Conservation (phyloP, 257 asterid species). For the Sherardia arvensis region DNA sequence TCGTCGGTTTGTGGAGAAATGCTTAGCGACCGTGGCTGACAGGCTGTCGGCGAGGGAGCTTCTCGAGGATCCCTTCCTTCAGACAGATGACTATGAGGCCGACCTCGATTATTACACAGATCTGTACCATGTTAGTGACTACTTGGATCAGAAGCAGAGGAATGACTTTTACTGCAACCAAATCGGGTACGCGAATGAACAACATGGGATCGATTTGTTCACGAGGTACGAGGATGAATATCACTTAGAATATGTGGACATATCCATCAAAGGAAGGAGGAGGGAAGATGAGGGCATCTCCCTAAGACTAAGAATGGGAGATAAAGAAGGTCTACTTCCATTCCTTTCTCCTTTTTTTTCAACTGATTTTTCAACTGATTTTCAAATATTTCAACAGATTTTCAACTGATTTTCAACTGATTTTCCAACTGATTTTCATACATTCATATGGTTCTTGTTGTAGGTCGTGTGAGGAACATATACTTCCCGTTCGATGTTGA, state of each 20-base stretch:
- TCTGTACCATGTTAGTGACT: slow-evolving; percentile 31
- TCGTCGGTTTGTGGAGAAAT: slow-evolving; percentile 78
- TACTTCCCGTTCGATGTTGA: slow-evolving; percentile 77
- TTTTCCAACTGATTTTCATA: not conserved
- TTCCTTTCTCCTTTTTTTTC: not conserved
- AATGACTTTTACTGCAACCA: slow-evolving; percentile 34
- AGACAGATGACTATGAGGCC: slow-evolving; percentile 35
- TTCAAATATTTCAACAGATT: not conserved
- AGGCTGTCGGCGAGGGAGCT: slow-evolving; percentile 87
- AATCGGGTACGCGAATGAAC: slow-evolving; percentile 35
- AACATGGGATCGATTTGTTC: slow-evolving; percentile 46
- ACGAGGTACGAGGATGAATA: slow-evolving; percentile 41
- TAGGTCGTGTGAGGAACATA: slow-evolving; percentile 76
- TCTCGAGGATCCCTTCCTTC: slow-evolving; percentile 76
- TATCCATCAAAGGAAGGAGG: slow-evolving; percentile 59
- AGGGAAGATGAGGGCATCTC: slow-evolving; percentile 58
- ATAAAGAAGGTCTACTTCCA: slow-evolving; percentile 57
- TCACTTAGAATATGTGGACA: slow-evolving; percentile 41
- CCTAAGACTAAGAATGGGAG: slow-evolving; percentile 68
- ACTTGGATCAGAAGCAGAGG: slow-evolving; percentile 37
- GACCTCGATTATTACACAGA: slow-evolving; percentile 42
- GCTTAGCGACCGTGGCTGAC: slow-evolving; percentile 61
- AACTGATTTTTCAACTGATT: not conserved
- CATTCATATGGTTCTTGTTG: slow-evolving; percentile 6
- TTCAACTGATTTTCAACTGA: not conserved